Percentiles rank a stretch among this genome's conserved stretches.
Conservation (phyloP, 208 protist genomes). For the Angomonas deanei region DNA sequence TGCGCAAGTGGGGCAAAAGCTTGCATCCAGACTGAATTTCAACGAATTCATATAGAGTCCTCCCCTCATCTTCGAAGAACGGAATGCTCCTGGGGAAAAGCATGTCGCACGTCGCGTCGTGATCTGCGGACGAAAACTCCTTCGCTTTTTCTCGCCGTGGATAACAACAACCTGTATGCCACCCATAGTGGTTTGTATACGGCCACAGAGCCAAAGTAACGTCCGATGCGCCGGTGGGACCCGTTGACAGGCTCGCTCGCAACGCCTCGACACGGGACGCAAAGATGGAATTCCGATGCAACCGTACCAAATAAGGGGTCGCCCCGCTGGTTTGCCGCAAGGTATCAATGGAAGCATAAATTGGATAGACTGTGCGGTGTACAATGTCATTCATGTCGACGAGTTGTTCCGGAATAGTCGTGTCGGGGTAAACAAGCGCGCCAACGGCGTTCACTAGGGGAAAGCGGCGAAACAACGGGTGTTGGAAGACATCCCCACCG, state of each 20-base stretch:
- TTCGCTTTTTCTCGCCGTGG: no score
- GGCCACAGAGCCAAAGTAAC: slow-evolving; percentile 24
- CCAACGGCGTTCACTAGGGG: neutral
- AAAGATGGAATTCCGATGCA: slow-evolving; percentile 68
- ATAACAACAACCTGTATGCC: no score
- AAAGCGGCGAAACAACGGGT: slow-evolving; percentile 15
- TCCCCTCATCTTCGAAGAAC: neutral
- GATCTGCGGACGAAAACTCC: no score
- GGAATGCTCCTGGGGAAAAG: neutral
- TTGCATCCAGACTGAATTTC: slow-evolving; percentile 9
- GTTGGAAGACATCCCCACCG: slow-evolving; percentile 22
- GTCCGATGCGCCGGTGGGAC: neutral
- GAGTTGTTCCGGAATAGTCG: neutral
- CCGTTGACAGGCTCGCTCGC: neutral
- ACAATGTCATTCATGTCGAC: slow-evolving; percentile 35
- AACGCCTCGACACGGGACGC: slow-evolving; percentile 25
- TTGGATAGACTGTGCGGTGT: slow-evolving; percentile 53
- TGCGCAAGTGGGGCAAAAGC: slow-evolving; percentile 22
- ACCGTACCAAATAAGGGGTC: slow-evolving; percentile 29
- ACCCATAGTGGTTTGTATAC: slow-evolving; percentile 13
- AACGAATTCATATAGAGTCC: neutral
- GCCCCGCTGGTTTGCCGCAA: slow-evolving; percentile 31
- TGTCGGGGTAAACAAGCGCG: no score
- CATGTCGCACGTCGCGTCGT: no score
- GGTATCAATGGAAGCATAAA: slow-evolving; percentile 24